These are phyloP conservation scores for Chrysanthemum makinoi DNA, from an alignment of 129 eudicot genomes.

Conservation along the genomic window DNA sequence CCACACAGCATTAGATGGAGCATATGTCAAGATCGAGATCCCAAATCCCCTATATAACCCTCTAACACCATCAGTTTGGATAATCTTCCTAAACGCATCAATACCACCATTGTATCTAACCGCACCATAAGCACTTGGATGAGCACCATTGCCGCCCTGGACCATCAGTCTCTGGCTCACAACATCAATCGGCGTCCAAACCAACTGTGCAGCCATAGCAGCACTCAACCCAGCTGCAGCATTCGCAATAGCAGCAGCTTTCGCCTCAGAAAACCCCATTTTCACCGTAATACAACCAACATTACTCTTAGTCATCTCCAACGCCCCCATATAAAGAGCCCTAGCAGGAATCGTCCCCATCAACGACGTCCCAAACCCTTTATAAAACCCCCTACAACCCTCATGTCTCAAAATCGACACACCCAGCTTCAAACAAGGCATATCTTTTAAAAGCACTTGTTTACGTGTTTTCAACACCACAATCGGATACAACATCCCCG, in stretches of 20 bases:
- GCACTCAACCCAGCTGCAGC: conserved; percentile 81
- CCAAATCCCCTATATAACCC: conserved; percentile 91
- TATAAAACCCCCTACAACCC: conserved; percentile 67
- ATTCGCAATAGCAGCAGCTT: conserved; percentile 64
- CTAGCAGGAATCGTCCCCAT: conserved; percentile 89
- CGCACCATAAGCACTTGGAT: conserved; percentile 23
- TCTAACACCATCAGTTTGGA: conserved; percentile 55
- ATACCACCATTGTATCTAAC: conserved; percentile 59
- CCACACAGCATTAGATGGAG: conserved; percentile 93
- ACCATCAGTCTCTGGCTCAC: conserved; percentile 89
- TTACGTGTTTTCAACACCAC: conserved; percentile 82
- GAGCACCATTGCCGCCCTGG: conserved; percentile 50
- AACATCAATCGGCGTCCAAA: conserved; percentile 96
- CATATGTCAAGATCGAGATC: conserved; percentile 73
- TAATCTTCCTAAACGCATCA: conserved; percentile 72
- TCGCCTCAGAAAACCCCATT: conserved; percentile 65
- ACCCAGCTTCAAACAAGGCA: conserved; percentile 55
- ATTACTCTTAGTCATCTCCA: conserved; percentile 80
- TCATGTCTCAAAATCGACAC: conserved; percentile 46
- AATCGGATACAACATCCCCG: conserved; percentile 71
- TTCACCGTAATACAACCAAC: conserved; percentile 58
- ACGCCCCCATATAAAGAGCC: conserved; percentile 85
- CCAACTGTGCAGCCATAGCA: conserved; percentile 82
- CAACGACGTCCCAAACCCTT: conserved; percentile 79
- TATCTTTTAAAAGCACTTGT: conserved; percentile 50